These are phyloP conservation scores for Panicum hallii DNA, from an alignment of 202 grass and related monocot species.

Conservation along the genomic window DNA sequence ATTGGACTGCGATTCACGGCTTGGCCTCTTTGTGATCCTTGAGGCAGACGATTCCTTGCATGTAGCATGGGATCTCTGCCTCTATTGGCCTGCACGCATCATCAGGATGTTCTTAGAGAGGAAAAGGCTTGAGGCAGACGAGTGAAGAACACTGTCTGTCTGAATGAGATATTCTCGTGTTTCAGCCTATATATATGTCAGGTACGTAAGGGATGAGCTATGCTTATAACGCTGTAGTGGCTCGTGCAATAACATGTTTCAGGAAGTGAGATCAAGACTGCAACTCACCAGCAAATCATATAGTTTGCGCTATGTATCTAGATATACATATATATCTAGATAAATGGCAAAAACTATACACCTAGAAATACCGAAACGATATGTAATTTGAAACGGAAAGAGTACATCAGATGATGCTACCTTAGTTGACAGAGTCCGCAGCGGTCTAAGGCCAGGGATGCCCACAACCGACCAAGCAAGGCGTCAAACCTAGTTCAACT, in stretches of 20 bases:
- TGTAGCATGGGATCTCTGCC: background rate
- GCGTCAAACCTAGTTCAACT: too few species aligned
- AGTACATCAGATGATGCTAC: too few species aligned
- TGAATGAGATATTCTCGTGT: background rate
- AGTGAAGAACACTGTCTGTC: background rate
- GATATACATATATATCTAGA: too few species aligned
- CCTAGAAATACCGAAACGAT: too few species aligned
- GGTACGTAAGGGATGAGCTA: background rate
- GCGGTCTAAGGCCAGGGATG: too few species aligned
- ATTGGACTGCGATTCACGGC: background rate
- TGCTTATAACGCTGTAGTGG: background rate
- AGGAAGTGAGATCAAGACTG: background rate
- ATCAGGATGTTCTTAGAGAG: background rate
- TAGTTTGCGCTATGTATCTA: too few species aligned
- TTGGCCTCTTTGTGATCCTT: background rate
- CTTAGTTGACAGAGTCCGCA: too few species aligned
- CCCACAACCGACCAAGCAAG: too few species aligned
- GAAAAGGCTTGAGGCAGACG: background rate
- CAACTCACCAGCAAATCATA: too few species aligned
- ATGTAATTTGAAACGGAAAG: too few species aligned
- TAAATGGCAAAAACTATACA: too few species aligned
- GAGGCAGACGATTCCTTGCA: background rate
- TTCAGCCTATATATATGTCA: background rate
- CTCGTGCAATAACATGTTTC: background rate
- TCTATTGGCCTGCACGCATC: background rate